Evolutionary conservation across 2,329 filamentous ascomycete species (phyloP), one percentile per base, ranked within the genome.

Genomic region (Penicillium crustosum): DNA sequence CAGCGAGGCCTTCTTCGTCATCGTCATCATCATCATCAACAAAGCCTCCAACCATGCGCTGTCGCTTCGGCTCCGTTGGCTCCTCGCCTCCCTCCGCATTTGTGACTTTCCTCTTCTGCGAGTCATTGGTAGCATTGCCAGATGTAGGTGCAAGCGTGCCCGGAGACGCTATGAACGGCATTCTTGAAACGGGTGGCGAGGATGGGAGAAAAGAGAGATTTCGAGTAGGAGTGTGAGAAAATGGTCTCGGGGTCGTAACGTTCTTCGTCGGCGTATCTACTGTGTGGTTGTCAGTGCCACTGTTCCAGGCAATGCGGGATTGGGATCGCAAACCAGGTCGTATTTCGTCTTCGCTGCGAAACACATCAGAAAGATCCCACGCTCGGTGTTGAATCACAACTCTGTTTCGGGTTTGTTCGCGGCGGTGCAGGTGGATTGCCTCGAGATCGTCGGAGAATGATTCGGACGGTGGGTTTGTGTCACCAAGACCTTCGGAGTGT

Each of bases 101-200:
- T 10, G 66, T 65, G 38, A 73, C 69, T 58, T 76, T 79, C 56
- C 78, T 73, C 64, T 79, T 79, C 54, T 74, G 70, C n/a, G 68
- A 56, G 19, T 72, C 68, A 54, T 62, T 42, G 67, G 68, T 48
- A 15, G 71, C 70, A 23, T 75, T 75, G 54, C 69, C 73, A n/a
- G 70, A 63, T n/a, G 74, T 70, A 45, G 75, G 70, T 6, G 73
- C 70, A 49, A 74, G 71, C 9, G 63, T 64, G 17, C 70, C 68
- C 2, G 76, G 73, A 3, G 76, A 77, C 1, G 78, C 78, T 23
- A 77, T 74, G 42, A 78, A 74, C 7, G 74, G 70, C 76, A 78
- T 78, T 47, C 57, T 73, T 3, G 54, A 48, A 36, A 64, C 43
- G 7, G 72, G 71, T 2, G 75, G 72, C 6, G 72, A 75, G 6